Conservation (phyloP, 176 grass and related monocot species). For the Carex littledalei region DNA sequence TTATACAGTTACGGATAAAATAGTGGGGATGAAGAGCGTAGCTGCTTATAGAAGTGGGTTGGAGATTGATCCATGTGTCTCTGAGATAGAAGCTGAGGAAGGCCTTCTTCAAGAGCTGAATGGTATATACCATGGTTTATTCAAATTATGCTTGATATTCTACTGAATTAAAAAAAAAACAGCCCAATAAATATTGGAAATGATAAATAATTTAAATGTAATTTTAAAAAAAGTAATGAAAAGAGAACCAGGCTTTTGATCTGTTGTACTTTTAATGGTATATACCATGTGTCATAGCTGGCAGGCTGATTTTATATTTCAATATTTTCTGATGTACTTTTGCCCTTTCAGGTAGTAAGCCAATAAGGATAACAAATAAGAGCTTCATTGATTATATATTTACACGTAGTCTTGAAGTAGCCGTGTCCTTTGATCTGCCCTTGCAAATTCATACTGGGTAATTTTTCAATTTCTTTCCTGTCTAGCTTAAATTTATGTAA, state of each 20-base stretch:
- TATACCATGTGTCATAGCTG: neutral
- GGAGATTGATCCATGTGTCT: constrained; percentile 70
- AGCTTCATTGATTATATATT: constrained; percentile 93
- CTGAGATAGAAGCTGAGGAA: constrained; percentile 69
- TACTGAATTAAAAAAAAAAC: neutral
- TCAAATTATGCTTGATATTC: neutral
- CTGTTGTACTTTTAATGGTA: too few species aligned
- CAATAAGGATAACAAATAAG: constrained; percentile 76
- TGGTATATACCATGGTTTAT: constrained; percentile 31
- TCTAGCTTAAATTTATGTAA: neutral
- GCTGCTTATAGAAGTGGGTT: constrained; percentile 89
- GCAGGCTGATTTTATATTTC: constrained; percentile 1
- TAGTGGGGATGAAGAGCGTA: constrained; percentile 90
- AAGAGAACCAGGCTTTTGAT: neutral
- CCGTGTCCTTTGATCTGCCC: constrained; percentile 47
- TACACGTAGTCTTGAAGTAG: constrained; percentile 62
- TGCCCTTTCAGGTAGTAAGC: constrained; percentile 63
- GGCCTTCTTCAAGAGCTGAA: constrained; percentile 58
- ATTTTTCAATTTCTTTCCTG: constrained; percentile 6
- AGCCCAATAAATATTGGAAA: neutral
- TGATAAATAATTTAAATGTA: neutral
- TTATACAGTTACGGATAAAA: constrained; percentile 53
- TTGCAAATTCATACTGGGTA: constrained; percentile 98
- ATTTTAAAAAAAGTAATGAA: neutral
- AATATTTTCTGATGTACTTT: neutral